Percentiles rank a stretch among this genome's conserved stretches.
Conservation (phyloP, 208 protist species). For the Phytomonas serpens region DNA sequence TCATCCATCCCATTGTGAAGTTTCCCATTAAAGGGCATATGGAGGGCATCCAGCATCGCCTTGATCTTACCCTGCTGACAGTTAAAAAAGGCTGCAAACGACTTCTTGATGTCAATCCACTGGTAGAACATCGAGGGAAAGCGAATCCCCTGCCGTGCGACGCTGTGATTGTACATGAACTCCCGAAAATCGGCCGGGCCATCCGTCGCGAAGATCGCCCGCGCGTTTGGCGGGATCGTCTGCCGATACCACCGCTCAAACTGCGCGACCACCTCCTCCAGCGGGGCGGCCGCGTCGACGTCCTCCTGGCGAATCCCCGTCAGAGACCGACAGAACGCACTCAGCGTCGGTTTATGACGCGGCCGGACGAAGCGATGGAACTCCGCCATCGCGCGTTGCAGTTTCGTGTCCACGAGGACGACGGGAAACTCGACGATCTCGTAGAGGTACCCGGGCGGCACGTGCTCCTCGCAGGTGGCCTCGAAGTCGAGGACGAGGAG, state of each 20-base stretch:
- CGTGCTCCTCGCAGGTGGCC: constrained; percentile 82
- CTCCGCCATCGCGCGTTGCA: constrained; percentile 63
- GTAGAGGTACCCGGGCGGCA: constrained; percentile 63
- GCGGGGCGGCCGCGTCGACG: constrained; percentile 61
- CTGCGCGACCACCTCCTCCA: constrained; percentile 70
- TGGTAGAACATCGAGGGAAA: constrained; percentile 81
- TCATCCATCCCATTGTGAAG: constrained; percentile 86
- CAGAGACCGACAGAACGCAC: constrained; percentile 83
- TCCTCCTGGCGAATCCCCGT: constrained; percentile 91
- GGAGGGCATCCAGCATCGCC: constrained; percentile 80
- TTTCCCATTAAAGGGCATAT: constrained; percentile 63
- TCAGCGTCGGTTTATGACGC: constrained; percentile 65
- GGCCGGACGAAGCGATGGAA: constrained; percentile 90
- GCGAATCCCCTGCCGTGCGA: constrained; percentile 61
- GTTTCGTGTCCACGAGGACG: constrained; percentile 73
- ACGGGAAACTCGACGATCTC: constrained; percentile 97
- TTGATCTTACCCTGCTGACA: constrained; percentile 77
- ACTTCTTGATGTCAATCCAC: constrained; percentile 83
- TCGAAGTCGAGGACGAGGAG: constrained; percentile 90
- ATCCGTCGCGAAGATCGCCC: constrained; percentile 72
- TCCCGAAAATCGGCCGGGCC: constrained; percentile 71
- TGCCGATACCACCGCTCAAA: constrained; percentile 75
- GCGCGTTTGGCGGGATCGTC: constrained; percentile 49
- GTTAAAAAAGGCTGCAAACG: constrained; percentile 68
- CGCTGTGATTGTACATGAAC: constrained; percentile 80